Percentiles rank a stretch among this genome's conserved stretches.
These are phyloP conservation scores for Paramyrothecium roridum DNA, from an alignment of 2,329 filamentous ascomycete genomes.

Conservation along the genomic window DNA sequence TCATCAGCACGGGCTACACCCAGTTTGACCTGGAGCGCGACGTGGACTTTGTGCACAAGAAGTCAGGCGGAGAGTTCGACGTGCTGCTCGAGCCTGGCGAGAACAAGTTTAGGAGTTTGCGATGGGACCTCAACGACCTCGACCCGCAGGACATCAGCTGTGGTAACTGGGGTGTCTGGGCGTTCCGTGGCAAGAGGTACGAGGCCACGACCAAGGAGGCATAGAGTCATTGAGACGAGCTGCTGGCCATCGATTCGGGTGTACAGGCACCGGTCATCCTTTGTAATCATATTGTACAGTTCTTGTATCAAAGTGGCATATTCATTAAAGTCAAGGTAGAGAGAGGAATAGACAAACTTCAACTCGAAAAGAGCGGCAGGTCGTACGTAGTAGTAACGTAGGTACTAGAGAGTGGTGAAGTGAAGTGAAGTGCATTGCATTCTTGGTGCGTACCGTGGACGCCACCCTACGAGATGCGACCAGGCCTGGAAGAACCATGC, in stretches of 20 bases:
- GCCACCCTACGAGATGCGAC: too few relatives aligned
- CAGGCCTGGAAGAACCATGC: too few relatives aligned
- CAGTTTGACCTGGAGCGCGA: constrained; percentile 93
- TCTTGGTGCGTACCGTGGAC: too few relatives aligned
- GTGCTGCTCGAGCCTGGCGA: constrained; percentile 88
- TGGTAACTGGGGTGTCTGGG: constrained; percentile 97
- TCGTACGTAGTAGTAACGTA: too few relatives aligned
- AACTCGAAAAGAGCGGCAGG: background rate
- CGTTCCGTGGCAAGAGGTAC: constrained; percentile 92
- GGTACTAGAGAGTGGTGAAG: too few relatives aligned
- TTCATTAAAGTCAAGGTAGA: background rate
- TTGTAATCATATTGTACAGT: constrained; percentile 14
- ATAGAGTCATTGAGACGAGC: constrained; percentile 6
- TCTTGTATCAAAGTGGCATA: constrained; percentile 7
- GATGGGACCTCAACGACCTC: constrained; percentile 96
- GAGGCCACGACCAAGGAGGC: constrained; percentile 57
- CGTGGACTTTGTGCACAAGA: constrained; percentile 83
- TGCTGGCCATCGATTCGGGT: background rate
- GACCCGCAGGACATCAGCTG: constrained; percentile 93
- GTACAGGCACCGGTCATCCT: background rate
- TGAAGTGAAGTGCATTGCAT: too few relatives aligned
- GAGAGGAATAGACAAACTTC: background rate
- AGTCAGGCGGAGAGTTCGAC: constrained; percentile 86
- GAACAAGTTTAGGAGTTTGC: constrained; percentile 87
- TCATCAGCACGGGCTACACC: constrained; percentile 94